Base-by-base conservation (phyloP, 2,329 filamentous ascomycete species). In the Cytospora chrysosperma region DNA sequence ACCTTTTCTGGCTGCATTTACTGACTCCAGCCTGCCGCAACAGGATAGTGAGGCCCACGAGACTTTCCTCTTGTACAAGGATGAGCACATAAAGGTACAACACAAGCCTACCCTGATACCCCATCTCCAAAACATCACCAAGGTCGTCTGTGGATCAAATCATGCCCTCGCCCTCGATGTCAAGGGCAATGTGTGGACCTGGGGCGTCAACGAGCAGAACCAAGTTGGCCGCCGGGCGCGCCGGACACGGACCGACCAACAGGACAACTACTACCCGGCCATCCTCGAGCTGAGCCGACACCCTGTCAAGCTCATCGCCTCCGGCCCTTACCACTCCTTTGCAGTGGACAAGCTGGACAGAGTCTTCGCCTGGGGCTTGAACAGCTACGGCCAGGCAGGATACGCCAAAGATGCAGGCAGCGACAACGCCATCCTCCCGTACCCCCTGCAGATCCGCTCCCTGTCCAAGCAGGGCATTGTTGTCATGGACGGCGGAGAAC, bases 331-430 rank as follows among this genome's bases (percentile, higher is more conserved):
- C 73, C 86, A 89, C 72, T 84, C 84, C 56, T 87, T 90, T 65
- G 86, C 86, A 24, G 80, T 90, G 62, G 81, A 84, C 70, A 78
- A 81, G 57, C 79, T 80, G 28, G 86, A 82, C 59, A 83, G 83
- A 58, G 83, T 89, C 43, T 89, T 83, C 75, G 80, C 82, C 1
- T 90, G 87, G 87, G 87, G 87, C 28, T 76, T 87, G 63, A 89
- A 90, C 77, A 85, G 82, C 70, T 89, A 84, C 70, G 86, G 85
- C 61, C 82, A 89, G 72, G 86, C 85, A 9, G 87, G 85, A 54
- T 80, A 83, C 59, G 79, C 81, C 59, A 63, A 58, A 66, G 67
- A 61, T 64, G 85, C 84, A 28, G 85, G 85, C 21, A 81, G 84
- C 57, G 82, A 87, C 66, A 82, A 84, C 63, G 83, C 85, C 19